Evolutionary conservation across 805 yeast species (phyloP).

Genomic region (Saccharomycopsis javanensis): DNA sequence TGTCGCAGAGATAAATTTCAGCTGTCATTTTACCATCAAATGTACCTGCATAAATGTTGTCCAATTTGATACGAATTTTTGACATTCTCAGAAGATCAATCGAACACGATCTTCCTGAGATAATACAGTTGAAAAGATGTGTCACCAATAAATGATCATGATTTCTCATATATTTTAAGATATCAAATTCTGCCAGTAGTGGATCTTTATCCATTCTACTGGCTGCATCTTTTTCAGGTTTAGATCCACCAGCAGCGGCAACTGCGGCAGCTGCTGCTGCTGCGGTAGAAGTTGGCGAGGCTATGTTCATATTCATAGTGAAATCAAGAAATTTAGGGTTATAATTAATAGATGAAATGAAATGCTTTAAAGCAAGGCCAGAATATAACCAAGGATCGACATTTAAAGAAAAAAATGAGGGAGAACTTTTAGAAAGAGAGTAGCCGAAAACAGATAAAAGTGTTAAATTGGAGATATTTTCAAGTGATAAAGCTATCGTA

Average conservation of each 20-base stretch:
- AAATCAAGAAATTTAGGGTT: constrained; percentile 21
- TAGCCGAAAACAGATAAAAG: constrained; percentile 41
- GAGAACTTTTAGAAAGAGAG: constrained; percentile 32
- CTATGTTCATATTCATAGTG: constrained; percentile 2
- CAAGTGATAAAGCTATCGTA: constrained; percentile 29
- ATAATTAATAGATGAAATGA: constrained; percentile 27
- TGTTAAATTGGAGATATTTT: constrained; percentile 42
- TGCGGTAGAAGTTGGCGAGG: background rate
- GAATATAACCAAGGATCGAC: constrained; percentile 47
- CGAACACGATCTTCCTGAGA: constrained; percentile 40
- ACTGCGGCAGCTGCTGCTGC: background rate
- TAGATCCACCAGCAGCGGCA: background rate
- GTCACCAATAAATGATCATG: constrained; percentile 44
- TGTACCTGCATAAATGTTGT: constrained; percentile 41
- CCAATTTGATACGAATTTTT: constrained; percentile 37
- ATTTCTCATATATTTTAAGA: constrained; percentile 39
- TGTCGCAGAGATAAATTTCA: constrained; percentile 32
- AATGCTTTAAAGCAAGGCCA: constrained; percentile 39
- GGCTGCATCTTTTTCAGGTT: constrained; percentile 17
- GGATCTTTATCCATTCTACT: background rate
- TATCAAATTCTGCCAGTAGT: constrained; percentile 30
- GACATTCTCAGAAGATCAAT: constrained; percentile 40
- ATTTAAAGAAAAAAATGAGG: constrained; percentile 21
- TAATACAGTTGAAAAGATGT: constrained; percentile 42
- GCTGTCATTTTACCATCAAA: constrained; percentile 53